Evolutionary conservation across 345 rosid genomes (phyloP).

Genomic region (Arabis hirsuta): DNA sequence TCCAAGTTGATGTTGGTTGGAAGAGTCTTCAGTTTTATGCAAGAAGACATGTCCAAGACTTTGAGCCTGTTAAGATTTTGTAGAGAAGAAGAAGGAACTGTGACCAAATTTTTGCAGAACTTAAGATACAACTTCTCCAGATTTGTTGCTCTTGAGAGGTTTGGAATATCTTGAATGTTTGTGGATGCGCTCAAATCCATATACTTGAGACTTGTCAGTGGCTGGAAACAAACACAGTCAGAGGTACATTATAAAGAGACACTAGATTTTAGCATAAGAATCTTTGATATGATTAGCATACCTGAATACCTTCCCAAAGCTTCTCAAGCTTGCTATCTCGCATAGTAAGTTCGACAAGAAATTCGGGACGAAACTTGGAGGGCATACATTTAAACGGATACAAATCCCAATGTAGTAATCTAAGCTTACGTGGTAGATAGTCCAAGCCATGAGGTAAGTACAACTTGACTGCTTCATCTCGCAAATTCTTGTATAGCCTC

Average conservation of each 20-base stretch:
- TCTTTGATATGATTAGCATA: not conserved
- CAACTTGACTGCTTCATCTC: not conserved
- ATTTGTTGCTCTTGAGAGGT: constrained; percentile 32
- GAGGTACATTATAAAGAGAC: too few species aligned
- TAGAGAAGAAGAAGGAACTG: constrained; percentile 1
- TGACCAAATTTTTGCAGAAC: constrained; percentile 21
- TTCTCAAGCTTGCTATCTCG: constrained; percentile 27
- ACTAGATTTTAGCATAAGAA: too few species aligned
- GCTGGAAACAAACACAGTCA: constrained; percentile 7
- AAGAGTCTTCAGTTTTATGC: constrained; percentile 11
- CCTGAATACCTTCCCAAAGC: constrained; percentile 29
- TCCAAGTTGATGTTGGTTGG: constrained; percentile 6
- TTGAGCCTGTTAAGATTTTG: constrained; percentile 26
- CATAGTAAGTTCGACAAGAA: constrained; percentile 29
- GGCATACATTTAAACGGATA: constrained; percentile 40
- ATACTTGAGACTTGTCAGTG: not conserved
- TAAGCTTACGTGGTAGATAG: constrained; percentile 29
- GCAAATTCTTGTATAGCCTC: constrained; percentile 26
- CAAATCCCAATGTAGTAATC: constrained; percentile 26
- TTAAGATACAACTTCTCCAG: constrained; percentile 26
- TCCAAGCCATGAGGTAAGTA: constrained; percentile 18
- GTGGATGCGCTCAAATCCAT: constrained; percentile 11
- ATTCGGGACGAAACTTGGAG: constrained; percentile 18
- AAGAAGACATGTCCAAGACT: constrained; percentile 23
- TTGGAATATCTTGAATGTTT: constrained; percentile 12